phyloP scores from a whole-genome alignment of 495 filamentous ascomycete genomes.

The Trichoderma gamsii region DNA sequence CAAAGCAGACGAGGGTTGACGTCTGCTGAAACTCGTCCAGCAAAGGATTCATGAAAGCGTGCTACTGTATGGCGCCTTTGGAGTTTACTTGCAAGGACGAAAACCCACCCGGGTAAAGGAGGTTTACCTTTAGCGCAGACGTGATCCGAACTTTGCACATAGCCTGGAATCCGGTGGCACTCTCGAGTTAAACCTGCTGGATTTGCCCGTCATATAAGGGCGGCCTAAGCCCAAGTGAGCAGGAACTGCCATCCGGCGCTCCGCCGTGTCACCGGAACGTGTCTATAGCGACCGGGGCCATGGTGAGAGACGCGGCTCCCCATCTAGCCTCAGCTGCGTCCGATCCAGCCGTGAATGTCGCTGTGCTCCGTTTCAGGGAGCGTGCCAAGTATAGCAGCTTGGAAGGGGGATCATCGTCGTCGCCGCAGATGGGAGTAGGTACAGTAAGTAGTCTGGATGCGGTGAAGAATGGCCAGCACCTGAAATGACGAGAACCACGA shows the following conservation, averaged over 20 bases:
- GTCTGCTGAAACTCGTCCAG: background rate
- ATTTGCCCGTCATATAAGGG: constrained; percentile 2
- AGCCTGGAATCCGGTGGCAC: constrained; percentile 1
- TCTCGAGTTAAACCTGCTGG: background rate
- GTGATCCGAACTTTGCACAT: background rate
- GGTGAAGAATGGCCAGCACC: background rate
- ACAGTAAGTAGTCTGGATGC: background rate
- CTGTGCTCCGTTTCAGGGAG: background rate
- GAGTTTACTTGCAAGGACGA: background rate
- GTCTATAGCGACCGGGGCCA: background rate
- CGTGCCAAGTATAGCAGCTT: background rate
- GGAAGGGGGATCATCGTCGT: constrained; percentile 7
- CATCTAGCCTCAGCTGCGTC: constrained; percentile 6
- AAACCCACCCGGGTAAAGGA: constrained; percentile 1
- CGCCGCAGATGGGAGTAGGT: no score
- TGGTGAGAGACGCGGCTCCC: background rate
- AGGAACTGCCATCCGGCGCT: constrained; percentile 5
- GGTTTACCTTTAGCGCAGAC: background rate
- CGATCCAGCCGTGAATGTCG: constrained; percentile 4
- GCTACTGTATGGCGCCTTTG: background rate
- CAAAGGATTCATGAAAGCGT: background rate
- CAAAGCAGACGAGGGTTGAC: background rate
- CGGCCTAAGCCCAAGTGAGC: constrained; percentile 8
- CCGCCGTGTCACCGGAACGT: constrained; percentile 11
- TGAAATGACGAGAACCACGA: constrained; percentile 1